Conservation (phyloP, 352 stramenopile species). For the Globisporangium uncinulatum region DNA sequence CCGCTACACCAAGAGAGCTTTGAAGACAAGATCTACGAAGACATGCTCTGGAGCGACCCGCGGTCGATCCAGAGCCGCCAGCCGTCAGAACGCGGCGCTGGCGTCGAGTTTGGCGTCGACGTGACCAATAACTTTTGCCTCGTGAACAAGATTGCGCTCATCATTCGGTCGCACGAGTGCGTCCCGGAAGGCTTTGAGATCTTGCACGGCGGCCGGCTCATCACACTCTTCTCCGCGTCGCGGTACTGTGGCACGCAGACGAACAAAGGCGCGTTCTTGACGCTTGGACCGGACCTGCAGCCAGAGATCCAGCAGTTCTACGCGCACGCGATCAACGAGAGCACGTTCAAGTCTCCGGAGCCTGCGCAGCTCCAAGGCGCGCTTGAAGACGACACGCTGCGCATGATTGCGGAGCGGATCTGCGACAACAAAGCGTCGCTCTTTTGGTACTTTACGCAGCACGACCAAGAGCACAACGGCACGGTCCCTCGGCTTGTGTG, state of each 20-base stretch:
- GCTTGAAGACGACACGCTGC: conserved; percentile 86
- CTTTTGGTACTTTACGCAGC: conserved; percentile 93
- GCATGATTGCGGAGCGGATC: conserved; percentile 92
- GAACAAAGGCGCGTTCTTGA: conserved; percentile 92
- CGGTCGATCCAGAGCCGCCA: conserved; percentile 69
- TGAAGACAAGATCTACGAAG: conserved; percentile 92
- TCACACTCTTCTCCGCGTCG: conserved; percentile 91
- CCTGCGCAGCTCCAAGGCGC: conserved; percentile 69
- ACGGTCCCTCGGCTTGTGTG: conserved; percentile 83
- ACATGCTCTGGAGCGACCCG: conserved; percentile 92
- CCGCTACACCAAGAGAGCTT: conserved; percentile 85
- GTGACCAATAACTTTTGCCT: conserved; percentile 93
- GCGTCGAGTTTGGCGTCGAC: conserved; percentile 90
- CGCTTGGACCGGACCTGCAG: conserved; percentile 85
- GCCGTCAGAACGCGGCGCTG: conserved; percentile 83
- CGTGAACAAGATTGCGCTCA: conserved; percentile 89
- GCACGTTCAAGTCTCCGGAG: conserved; percentile 62
- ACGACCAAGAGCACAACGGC: conserved; percentile 88
- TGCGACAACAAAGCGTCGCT: conserved; percentile 89
- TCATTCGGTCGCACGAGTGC: conserved; percentile 94
- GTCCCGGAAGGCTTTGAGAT: conserved; percentile 91
- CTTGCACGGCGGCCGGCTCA: conserved; percentile 80
- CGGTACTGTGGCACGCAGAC: conserved; percentile 91
- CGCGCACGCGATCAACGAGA: conserved; percentile 81
- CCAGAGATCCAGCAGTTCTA: conserved; percentile 95